phyloP scores from a whole-genome alignment of 352 stramenopile species.

The Globisporangium middletonii region DNA sequence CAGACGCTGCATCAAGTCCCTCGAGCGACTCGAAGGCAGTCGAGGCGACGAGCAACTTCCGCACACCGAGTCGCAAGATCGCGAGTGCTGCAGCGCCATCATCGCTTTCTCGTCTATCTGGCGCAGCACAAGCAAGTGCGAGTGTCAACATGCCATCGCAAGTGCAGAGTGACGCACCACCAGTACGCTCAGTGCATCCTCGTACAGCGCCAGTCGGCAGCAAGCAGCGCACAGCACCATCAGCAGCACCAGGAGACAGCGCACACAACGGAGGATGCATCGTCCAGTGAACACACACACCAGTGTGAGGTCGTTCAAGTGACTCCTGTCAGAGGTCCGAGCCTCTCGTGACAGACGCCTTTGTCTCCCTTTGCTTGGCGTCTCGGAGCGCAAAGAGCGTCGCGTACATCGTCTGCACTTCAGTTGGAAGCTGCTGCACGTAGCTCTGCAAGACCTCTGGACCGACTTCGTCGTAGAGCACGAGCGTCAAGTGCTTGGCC shows the following conservation, averaged over 20 bases:
- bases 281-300: constrained; percentile 1
- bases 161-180: no score
- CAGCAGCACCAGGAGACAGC: constrained; percentile 6
- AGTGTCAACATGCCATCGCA: background rate
- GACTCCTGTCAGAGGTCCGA: background rate
- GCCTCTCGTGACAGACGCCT: no score
- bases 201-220: background rate
- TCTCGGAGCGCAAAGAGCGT: constrained; percentile 2
- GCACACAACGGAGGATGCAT: constrained; percentile 11
- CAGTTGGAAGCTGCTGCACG: background rate
- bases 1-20: background rate
- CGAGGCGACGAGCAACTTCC: background rate
- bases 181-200: background rate
- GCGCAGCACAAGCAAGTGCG: background rate
- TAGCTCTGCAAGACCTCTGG: constrained; percentile 16
- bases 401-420: constrained; percentile 5
- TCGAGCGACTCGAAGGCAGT: no score
- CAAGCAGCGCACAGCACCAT: background rate
- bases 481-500: constrained; percentile 27
- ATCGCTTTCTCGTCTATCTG: background rate
- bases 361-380: background rate
- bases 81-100: constrained; percentile 2
- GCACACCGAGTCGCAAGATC: background rate
- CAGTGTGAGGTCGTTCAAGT: background rate
- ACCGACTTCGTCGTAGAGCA: constrained; percentile 29